These are phyloP conservation scores for Erucastrum elatum DNA, from an alignment of 345 rosid species.

Conservation along the genomic window DNA sequence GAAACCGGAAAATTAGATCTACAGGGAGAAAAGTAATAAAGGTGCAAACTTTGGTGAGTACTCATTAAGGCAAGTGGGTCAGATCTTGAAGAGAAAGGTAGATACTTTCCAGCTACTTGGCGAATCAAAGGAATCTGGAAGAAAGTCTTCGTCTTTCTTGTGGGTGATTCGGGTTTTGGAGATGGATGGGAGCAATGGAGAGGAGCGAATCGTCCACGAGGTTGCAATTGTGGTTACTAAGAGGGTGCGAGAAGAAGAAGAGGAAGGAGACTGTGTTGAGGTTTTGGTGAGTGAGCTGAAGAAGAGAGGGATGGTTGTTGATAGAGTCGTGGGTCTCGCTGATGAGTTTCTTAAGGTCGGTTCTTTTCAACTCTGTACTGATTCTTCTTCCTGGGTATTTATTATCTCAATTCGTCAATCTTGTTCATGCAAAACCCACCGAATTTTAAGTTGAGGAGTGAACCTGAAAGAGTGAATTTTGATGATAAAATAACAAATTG, in stretches of 20 bases:
- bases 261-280: constrained; percentile 63
- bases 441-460: background rate
- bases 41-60: constrained; percentile 20
- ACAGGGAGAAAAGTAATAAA: background rate
- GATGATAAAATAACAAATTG: background rate
- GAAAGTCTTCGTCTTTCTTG: background rate
- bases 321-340: constrained; percentile 65
- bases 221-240: constrained; percentile 74
- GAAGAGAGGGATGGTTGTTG: constrained; percentile 63
- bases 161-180: constrained; percentile 24
- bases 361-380: background rate
- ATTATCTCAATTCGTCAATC: background rate
- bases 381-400: background rate
- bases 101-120: constrained; percentile 18
- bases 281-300: constrained; percentile 60
- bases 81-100: constrained; percentile 27
- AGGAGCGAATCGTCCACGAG: constrained; percentile 58
- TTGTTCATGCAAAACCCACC: background rate
- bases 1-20: constrained; percentile 17
- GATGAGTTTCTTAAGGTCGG: constrained; percentile 78
- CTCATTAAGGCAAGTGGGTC: constrained; percentile 18
- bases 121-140: background rate
- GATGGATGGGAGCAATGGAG: constrained; percentile 54
- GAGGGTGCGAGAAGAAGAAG: constrained; percentile 47
- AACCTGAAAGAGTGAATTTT: background rate